phyloP scores from a whole-genome alignment of 495 filamentous ascomycete species.

The Pseudevernia furfuracea region DNA sequence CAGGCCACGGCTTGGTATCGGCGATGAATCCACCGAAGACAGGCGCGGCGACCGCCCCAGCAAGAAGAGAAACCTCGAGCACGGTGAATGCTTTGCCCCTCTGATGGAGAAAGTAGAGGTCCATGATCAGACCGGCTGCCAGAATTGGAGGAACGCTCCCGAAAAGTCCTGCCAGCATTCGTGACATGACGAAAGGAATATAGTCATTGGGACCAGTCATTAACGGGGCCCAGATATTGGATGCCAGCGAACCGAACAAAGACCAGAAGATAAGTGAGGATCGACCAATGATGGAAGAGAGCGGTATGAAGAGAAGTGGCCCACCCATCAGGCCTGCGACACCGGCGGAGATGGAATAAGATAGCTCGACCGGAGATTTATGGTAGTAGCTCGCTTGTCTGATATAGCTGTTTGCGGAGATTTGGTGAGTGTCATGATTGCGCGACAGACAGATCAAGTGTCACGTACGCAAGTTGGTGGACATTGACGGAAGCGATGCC shows the following conservation, averaged over 20 bases:
- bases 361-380: constrained; percentile 13
- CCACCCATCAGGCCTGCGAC: constrained; percentile 38
- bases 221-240: constrained; percentile 36
- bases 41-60: constrained; percentile 38
- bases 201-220: constrained; percentile 40
- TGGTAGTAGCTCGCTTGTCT: constrained; percentile 9
- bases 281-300: constrained; percentile 35
- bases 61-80: constrained; percentile 36
- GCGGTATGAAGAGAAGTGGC: constrained; percentile 38
- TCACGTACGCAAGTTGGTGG: constrained; percentile 30
- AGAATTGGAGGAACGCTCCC: constrained; percentile 36
- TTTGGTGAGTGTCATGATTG: not conserved
- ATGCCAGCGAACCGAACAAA: constrained; percentile 31
- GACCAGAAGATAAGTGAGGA: constrained; percentile 42
- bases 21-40: constrained; percentile 44
- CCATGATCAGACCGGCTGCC: constrained; percentile 36
- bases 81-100: constrained; percentile 39
- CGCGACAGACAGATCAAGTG: not conserved
- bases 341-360: constrained; percentile 31
- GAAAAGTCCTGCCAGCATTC: constrained; percentile 38
- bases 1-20: constrained; percentile 34
- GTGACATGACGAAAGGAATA: constrained; percentile 39
- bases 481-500: constrained; percentile 32
- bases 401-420: not conserved
- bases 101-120: constrained; percentile 44